Percentiles rank a stretch among this genome's conserved stretches.
Conservation (phyloP, 2,329 filamentous ascomycete species). For the Arthrobotrys sphaeroides region DNA sequence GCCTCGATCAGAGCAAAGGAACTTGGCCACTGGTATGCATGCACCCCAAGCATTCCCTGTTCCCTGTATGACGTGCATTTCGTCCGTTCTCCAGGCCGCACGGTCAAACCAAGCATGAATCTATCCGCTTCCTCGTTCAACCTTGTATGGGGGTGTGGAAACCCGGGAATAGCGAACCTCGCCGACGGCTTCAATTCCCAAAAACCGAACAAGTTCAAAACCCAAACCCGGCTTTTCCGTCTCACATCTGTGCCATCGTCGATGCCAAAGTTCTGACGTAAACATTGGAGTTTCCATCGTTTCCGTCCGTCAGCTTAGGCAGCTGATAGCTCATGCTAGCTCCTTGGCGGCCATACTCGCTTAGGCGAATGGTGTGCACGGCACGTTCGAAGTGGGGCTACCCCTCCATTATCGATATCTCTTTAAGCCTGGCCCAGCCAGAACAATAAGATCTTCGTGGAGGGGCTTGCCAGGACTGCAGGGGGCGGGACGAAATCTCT, state of each 20-base stretch:
- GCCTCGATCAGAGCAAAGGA: slow-evolving; percentile 12
- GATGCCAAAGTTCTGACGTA: slow-evolving; percentile 44
- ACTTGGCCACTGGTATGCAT: not conserved
- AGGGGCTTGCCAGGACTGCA: slow-evolving; percentile 40
- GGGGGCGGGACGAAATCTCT: slow-evolving; percentile 51
- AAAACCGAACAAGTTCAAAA: not conserved
- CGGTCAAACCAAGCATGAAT: slow-evolving; percentile 1
- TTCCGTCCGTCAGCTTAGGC: slow-evolving; percentile 50
- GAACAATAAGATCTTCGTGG: slow-evolving; percentile 43
- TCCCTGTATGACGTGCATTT: slow-evolving; percentile 47
- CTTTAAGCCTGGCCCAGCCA: slow-evolving; percentile 24
- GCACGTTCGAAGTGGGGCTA: slow-evolving; percentile 46
- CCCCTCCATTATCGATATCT: slow-evolving; percentile 52
- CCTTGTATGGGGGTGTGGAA: slow-evolving; percentile 2
- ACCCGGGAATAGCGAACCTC: slow-evolving; percentile 3
- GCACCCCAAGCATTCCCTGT: slow-evolving; percentile 25
- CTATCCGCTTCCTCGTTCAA: not conserved
- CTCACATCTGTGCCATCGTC: slow-evolving; percentile 29
- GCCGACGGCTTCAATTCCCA: slow-evolving; percentile 7
- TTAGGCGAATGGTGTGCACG: slow-evolving; percentile 47
- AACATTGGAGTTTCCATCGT: slow-evolving; percentile 33
- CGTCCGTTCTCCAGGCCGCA: slow-evolving; percentile 14
- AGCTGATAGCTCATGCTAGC: slow-evolving; percentile 42
- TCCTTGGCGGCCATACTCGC: slow-evolving; percentile 46
- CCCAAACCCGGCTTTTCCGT: slow-evolving; percentile 31